A percentile compares a stretch with the other conserved stretches of the same genome.
Evolutionary conservation across 1,139 yeast species (phyloP).

Genomic region (Trichomonascaceae sp.): DNA sequence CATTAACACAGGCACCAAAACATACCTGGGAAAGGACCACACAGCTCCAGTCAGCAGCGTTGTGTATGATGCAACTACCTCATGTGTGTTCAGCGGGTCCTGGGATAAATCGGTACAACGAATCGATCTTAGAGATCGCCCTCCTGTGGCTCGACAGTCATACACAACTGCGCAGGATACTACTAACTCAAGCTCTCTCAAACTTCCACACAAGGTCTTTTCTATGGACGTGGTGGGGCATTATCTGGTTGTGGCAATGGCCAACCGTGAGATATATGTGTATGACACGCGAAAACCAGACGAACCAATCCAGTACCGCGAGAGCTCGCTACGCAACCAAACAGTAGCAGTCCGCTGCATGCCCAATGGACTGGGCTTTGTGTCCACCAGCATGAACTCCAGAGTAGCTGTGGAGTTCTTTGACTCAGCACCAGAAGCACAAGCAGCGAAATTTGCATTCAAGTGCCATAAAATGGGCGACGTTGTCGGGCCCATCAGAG

Average conservation of each 20-base stretch:
- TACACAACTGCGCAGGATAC: too few relatives aligned
- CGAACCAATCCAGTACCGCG: constrained; percentile 40
- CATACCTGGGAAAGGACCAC: constrained; percentile 22
- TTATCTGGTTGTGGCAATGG: constrained; percentile 42
- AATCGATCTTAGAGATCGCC: constrained; percentile 27
- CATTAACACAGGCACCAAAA: constrained; percentile 13
- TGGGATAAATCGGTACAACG: constrained; percentile 40
- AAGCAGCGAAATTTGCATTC: constrained; percentile 56
- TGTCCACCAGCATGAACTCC: constrained; percentile 76
- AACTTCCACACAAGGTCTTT: constrained; percentile 43
- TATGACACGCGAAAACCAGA: constrained; percentile 41
- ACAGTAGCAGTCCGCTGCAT: constrained; percentile 47
- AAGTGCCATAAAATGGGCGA: constrained; percentile 63
- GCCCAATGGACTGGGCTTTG: constrained; percentile 54
- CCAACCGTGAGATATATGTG: constrained; percentile 40
- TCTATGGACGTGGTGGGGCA: constrained; percentile 44
- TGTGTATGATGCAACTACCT: constrained; percentile 16
- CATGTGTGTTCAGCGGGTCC: constrained; percentile 36
- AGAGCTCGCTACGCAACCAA: constrained; percentile 64
- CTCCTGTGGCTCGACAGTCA: too few relatives aligned
- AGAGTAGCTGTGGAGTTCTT: constrained; percentile 71
- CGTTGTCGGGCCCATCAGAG: constrained; percentile 65
- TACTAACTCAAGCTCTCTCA: constrained; percentile 10
- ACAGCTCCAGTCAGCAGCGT: constrained; percentile 23
- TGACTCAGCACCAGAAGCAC: constrained; percentile 36